Evolutionary conservation across 2,329 filamentous ascomycete genomes (phyloP), one percentile per base, ranked within the genome.

Genomic region (Pseudocercospora ulei): DNA sequence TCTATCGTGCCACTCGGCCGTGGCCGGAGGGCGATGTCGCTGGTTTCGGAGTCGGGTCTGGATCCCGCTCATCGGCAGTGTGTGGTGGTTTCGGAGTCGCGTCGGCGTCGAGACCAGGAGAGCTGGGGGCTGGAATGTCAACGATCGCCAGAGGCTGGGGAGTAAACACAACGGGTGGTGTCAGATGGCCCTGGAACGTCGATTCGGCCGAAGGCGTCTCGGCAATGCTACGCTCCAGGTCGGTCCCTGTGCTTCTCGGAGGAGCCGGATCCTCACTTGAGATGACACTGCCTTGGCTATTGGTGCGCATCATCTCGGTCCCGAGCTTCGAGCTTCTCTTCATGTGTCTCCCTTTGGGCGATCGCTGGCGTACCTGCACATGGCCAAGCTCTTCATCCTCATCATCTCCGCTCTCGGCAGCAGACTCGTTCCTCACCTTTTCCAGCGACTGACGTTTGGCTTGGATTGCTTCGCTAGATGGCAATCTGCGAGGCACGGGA

Each of bases 261-360:
- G 48, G 44, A 11, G 57, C 49, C 35, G 65, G 47, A 30, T 70
- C 67, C 28, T 70, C 67, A 17, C 65, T 58, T 5, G 66, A 69
- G 29, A 71, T 64, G 25, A 70, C 74, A 55, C 87, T 94, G 33
- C 92, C 88, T 53, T 88, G 81, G 56, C 85, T 94, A 60, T 94
- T 93, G 12, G 88, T 92, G 31, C 88, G 78, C 84, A 95, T 88
- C 88, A 96, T 95, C 61, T 96, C 88, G 34, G 86, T 90, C 1
- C 86, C 86, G 1, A 96, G 73, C 61, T 94, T 95, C 0, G 86
- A 94, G 38, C 61, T 61, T 2, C 64, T 62, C 36, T 66, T 66
- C 8, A 62, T 56, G n/a, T 62, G 56, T 9, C 62, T 55, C 6
- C 30, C 30, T 43, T 61, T 63, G 8, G 54, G 54, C 6, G 80